Evolutionary conservation across 495 filamentous ascomycete species (phyloP).

Genomic region (Podospora didyma): DNA sequence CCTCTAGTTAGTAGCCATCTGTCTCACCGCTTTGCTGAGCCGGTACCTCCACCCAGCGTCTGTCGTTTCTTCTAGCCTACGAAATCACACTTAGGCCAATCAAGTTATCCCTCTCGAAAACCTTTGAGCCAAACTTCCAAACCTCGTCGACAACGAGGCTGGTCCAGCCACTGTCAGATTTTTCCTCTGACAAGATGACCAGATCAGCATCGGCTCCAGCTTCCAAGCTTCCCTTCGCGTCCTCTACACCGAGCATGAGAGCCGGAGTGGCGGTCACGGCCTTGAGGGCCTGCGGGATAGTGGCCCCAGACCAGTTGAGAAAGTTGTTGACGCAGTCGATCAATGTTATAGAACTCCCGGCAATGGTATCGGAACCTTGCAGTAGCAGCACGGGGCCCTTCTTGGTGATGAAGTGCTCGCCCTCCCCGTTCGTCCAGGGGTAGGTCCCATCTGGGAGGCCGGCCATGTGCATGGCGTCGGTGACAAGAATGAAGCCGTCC

Average conservation of each 20-base stretch:
- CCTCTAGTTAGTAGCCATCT: too few species aligned
- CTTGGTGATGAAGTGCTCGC: conserved; percentile 56
- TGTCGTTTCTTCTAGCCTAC: too few species aligned
- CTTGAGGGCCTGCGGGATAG: conserved; percentile 60
- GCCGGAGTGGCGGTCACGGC: conserved; percentile 72
- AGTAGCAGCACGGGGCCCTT: conserved; percentile 61
- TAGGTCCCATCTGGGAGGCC: conserved; percentile 75
- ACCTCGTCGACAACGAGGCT: conserved; percentile 21
- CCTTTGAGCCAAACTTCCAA: conserved; percentile 25
- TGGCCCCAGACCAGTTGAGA: conserved; percentile 61
- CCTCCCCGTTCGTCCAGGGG: conserved; percentile 73
- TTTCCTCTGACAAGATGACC: conserved; percentile 59
- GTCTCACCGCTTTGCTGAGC: too few species aligned
- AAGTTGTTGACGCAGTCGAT: conserved; percentile 82
- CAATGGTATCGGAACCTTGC: conserved; percentile 68
- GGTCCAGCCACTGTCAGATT: neutral
- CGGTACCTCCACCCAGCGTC: too few species aligned
- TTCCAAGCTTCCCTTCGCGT: conserved; percentile 62
- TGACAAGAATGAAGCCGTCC: conserved; percentile 61
- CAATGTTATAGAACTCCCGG: conserved; percentile 66
- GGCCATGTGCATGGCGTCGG: conserved; percentile 62
- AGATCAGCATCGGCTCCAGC: conserved; percentile 77
- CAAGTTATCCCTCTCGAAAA: conserved; percentile 8
- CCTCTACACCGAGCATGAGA: conserved; percentile 62
- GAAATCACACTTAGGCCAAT: neutral